Percentiles rank a stretch among this genome's conserved stretches.
phyloP scores from a whole-genome alignment of 2,329 filamentous ascomycete genomes.

The Hypoxylon sp. region DNA sequence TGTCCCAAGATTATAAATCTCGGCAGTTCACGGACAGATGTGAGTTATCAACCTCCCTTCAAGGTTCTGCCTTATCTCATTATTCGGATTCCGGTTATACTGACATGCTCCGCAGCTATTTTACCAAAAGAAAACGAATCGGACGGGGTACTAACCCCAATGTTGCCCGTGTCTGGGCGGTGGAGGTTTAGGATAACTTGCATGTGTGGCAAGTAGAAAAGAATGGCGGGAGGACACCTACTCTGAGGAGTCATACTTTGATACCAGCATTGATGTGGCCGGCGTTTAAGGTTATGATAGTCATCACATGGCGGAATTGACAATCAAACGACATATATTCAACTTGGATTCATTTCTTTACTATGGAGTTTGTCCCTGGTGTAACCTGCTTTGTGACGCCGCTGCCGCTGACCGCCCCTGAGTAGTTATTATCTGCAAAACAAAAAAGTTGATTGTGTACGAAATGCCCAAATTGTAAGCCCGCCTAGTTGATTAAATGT shows the following conservation, averaged over 20 bases:
- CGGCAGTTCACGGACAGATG: slow-evolving; percentile 93
- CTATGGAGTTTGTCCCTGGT: slow-evolving; percentile 21
- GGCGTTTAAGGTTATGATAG: slow-evolving; percentile 46
- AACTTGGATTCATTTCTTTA: slow-evolving; percentile 23
- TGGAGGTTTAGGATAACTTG: slow-evolving; percentile 19
- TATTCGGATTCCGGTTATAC: slow-evolving; percentile 39
- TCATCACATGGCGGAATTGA: slow-evolving; percentile 38
- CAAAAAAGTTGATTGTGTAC: slow-evolving; percentile 39
- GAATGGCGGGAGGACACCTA: neutral
- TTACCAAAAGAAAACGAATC: slow-evolving; percentile 76
- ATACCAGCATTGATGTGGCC: slow-evolving; percentile 40
- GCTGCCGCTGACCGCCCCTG: slow-evolving; percentile 11
- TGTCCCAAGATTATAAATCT: slow-evolving; percentile 99
- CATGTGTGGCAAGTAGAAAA: slow-evolving; percentile 10
- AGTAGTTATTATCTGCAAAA: slow-evolving; percentile 45
- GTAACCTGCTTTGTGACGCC: slow-evolving; percentile 21
- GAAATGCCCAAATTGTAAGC: slow-evolving; percentile 33
- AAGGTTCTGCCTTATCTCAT: neutral
- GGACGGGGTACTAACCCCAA: slow-evolving; percentile 66
- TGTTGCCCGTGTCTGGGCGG: slow-evolving; percentile 64
- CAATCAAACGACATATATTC: slow-evolving; percentile 27
- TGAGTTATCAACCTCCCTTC: slow-evolving; percentile 58
- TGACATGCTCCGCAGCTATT: slow-evolving; percentile 62
- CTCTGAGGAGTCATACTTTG: slow-evolving; percentile 17
- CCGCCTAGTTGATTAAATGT: slow-evolving; percentile 72